These are phyloP conservation scores for Codiaeum variegatum DNA, from an alignment of 441 rosid genomes.

Conservation along the genomic window DNA sequence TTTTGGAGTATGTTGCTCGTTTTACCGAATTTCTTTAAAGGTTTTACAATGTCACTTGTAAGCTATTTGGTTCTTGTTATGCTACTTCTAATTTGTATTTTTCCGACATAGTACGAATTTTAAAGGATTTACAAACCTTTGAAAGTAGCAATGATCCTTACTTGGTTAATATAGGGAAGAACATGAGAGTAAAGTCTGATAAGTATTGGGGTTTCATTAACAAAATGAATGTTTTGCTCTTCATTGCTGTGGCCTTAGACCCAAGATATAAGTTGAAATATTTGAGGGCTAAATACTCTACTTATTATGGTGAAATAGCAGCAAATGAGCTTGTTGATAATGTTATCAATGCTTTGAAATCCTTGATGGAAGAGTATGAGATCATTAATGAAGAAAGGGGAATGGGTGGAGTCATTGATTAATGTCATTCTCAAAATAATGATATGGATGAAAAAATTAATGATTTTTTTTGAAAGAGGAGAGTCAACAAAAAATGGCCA, in stretches of 20 bases:
- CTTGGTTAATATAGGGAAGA: not conserved
- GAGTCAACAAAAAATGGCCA: too few relatives aligned
- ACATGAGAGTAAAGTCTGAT: not conserved
- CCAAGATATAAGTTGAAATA: not conserved
- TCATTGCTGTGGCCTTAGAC: not conserved
- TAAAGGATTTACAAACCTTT: not conserved
- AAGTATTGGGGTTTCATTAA: not conserved
- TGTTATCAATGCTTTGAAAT: not conserved
- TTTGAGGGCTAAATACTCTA: not conserved
- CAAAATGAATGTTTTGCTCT: conserved; percentile 3
- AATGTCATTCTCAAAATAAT: too few relatives aligned
- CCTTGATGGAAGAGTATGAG: too few relatives aligned
- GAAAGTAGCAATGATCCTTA: not conserved
- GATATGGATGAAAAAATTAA: too few relatives aligned
- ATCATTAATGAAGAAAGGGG: too few relatives aligned
- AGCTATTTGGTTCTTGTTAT: not conserved
- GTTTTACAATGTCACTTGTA: too few relatives aligned
- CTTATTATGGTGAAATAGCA: not conserved
- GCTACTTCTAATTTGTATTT: not conserved
- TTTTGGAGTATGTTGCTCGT: not conserved
- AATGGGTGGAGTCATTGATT: too few relatives aligned
- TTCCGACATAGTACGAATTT: not conserved
- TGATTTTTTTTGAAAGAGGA: too few relatives aligned
- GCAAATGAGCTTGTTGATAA: not conserved
- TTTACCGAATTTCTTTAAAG: not conserved